Evolutionary conservation across 2,329 filamentous ascomycete genomes (phyloP).

Genomic region (Aspergillus pseudoterreus): DNA sequence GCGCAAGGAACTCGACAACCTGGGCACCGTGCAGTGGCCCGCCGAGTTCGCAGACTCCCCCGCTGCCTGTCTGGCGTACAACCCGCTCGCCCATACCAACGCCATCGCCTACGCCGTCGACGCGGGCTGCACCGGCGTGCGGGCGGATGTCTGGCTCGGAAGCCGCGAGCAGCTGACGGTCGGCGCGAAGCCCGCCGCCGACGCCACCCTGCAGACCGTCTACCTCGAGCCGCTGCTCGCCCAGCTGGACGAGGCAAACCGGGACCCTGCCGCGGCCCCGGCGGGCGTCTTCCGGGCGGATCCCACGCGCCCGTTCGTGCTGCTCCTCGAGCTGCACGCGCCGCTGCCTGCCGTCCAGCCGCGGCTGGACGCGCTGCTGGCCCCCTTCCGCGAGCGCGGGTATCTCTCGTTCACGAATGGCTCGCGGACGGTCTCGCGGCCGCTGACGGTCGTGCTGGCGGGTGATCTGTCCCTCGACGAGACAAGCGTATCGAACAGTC

Average conservation of each 20-base stretch:
- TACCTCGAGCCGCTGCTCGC: slow-evolving; percentile 22
- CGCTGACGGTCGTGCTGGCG: slow-evolving; percentile 23
- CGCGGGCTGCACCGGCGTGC: slow-evolving; percentile 25
- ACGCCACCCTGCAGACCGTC: slow-evolving; percentile 15
- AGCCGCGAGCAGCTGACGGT: slow-evolving; percentile 20
- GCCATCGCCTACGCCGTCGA: slow-evolving; percentile 19
- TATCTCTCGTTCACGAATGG: slow-evolving; percentile 21
- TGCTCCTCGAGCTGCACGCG: slow-evolving; percentile 23
- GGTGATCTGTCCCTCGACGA: not conserved
- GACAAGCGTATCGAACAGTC: not conserved
- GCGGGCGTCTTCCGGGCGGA: slow-evolving; percentile 10
- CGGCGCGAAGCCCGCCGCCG: not conserved
- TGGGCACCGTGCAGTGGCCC: slow-evolving; percentile 11
- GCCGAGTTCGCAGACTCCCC: slow-evolving; percentile 10
- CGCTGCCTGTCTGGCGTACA: slow-evolving; percentile 20
- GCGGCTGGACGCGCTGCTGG: slow-evolving; percentile 16
- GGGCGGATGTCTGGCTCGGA: slow-evolving; percentile 23
- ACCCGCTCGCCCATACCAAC: slow-evolving; percentile 14
- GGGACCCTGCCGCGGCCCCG: slow-evolving; percentile 1
- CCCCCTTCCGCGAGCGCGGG: slow-evolving; percentile 15
- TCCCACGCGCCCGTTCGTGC: slow-evolving; percentile 14
- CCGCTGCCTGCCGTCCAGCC: slow-evolving; percentile 14
- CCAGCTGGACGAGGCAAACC: slow-evolving; percentile 8
- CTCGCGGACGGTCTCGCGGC: slow-evolving; percentile 14
- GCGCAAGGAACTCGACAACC: slow-evolving; percentile 4